Conservation (phyloP, 1,284 basidiomycete species). For the Ganoderma boninense region DNA sequence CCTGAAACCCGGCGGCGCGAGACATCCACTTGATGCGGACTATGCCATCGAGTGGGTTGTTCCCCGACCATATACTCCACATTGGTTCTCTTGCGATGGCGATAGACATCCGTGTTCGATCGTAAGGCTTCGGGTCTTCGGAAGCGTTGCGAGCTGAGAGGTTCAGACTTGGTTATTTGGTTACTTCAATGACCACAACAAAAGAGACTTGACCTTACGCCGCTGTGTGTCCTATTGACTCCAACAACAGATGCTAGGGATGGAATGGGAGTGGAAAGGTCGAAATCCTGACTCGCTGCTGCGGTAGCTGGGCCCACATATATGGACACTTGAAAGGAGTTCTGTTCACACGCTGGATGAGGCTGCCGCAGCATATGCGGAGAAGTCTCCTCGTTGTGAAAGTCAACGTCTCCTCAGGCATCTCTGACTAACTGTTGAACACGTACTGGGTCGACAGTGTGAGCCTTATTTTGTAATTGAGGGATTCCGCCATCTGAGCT, state of each 20-base stretch:
- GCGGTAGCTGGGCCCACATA: neutral
- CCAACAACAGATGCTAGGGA: neutral
- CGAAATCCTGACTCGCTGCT: neutral
- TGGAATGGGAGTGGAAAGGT: neutral
- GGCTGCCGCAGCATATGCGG: no score
- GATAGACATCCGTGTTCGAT: neutral
- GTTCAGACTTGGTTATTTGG: neutral
- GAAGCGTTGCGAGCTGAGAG: no score
- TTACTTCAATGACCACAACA: neutral
- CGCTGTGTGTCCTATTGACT: neutral
- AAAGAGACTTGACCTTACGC: neutral
- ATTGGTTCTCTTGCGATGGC: no score
- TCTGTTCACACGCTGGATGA: neutral
- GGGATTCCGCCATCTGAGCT: no score
- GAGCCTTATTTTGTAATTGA: neutral
- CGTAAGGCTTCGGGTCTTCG: no score
- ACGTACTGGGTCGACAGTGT: neutral
- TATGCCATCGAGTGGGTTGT: neutral
- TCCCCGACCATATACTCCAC: neutral
- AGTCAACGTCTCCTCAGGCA: no score
- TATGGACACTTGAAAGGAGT: neutral
- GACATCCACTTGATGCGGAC: neutral
- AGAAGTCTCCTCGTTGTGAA: no score
- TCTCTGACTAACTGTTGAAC: neutral
- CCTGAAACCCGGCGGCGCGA: neutral